phyloP scores from a whole-genome alignment of 2,329 filamentous ascomycete genomes.

The Bipolaris gigantea region DNA sequence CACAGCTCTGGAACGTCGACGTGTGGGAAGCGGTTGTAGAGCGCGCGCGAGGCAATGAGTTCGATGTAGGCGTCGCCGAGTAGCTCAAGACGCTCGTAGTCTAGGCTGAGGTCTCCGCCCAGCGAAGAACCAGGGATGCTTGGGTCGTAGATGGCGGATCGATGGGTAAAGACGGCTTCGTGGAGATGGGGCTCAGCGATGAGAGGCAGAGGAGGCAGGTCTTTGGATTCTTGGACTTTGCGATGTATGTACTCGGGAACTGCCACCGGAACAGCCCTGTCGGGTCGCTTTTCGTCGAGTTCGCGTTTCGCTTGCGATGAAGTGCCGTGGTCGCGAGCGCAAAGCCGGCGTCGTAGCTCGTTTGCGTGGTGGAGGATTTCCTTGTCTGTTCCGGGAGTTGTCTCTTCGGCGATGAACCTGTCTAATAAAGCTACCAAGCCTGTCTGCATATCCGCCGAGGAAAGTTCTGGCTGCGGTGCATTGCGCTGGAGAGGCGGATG shows the following conservation, averaged over 20 bases:
- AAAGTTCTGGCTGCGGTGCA: slow-evolving; percentile 17
- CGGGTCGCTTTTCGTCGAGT: slow-evolving; percentile 34
- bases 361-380: slow-evolving; percentile 35
- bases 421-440: slow-evolving; percentile 38
- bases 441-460: slow-evolving; percentile 29
- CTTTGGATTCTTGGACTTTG: slow-evolving; percentile 33
- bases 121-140: slow-evolving; percentile 22
- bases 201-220: slow-evolving; percentile 62
- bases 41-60: slow-evolving; percentile 71
- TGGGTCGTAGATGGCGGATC: slow-evolving; percentile 24
- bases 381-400: slow-evolving; percentile 25
- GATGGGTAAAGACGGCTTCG: slow-evolving; percentile 68
- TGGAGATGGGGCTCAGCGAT: slow-evolving; percentile 64
- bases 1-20: slow-evolving; percentile 69
- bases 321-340: slow-evolving; percentile 39
- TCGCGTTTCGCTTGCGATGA: slow-evolving; percentile 56
- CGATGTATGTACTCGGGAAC: slow-evolving; percentile 35
- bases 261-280: slow-evolving; percentile 17
- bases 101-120: slow-evolving; percentile 30
- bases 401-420: slow-evolving; percentile 35
- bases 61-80: slow-evolving; percentile 87
- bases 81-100: slow-evolving; percentile 85
- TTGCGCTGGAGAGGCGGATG: slow-evolving; percentile 3
- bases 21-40: slow-evolving; percentile 70
- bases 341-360: slow-evolving; percentile 32